Base-by-base conservation (phyloP, 2,329 filamentous ascomycete species). In the Sporothrix phasma region DNA sequence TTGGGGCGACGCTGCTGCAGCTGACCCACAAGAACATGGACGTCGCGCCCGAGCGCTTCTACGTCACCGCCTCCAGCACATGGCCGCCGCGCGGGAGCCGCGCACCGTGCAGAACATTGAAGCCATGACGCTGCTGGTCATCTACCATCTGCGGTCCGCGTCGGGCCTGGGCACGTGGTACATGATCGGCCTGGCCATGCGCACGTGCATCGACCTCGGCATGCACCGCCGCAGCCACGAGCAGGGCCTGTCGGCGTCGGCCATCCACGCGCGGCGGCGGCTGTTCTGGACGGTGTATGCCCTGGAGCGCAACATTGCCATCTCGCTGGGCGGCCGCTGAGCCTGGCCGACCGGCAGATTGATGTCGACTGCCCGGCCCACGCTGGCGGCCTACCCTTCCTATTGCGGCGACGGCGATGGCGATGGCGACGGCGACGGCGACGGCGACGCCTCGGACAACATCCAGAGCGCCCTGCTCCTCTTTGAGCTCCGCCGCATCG, bases 221-320 rank as follows among this genome's bases (percentile, higher is more conserved):
- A 72, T 82, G 31, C 80, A 82, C 65, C 63, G 60, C 11, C n/a
- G 34, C 8, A 47, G n/a, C 45, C 51, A 65, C 46, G 64, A 65
- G 26, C 60, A 63, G 15, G 64, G 64, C 0, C 26, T 60, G 41
- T n/a, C 60, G 3, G 7, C 64, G 2, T 24, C 37, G 0, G 26
- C 24, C 0, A 13, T 66, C 19, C 54, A 81, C 61, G 74, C 79
- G 69, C 74, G 78, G 17, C 73, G 80, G 10, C 74, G 78, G 7
- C 71, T 82, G 0, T 82, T 82, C 67, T 82, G 79, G 80, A 79
- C 77, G 2, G 76, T 81, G 0, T 82, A 81, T 66, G 77, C 79
- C 11, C 71, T 82, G 0, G 78, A 82, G 58, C 70, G 79, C 37
- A 78, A 77, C 0, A 78, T 81, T 54, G 79, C 79, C 3, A 77